Base-by-base conservation (phyloP, 768 basidiomycete genomes). In the Russula griseocarnosa region DNA sequence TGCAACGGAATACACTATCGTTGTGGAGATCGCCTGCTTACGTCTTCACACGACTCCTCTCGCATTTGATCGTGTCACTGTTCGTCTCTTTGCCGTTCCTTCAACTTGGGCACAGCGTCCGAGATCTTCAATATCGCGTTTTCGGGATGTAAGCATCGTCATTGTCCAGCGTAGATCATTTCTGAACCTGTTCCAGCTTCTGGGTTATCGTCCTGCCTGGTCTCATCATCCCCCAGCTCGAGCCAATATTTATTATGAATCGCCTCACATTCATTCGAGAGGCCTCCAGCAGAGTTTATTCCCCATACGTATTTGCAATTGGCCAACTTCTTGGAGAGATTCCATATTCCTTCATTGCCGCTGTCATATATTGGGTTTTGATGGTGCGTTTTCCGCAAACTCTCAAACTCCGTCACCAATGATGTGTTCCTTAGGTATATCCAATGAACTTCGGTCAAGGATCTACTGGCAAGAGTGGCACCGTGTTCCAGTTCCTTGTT, bases 21-120 rank as follows among this genome's bases (percentile, higher is more conserved):
- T 77, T 94, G 20, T 94, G 90, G 89, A 79, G 93, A 63, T 89
- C 86, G 8, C 89, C 92, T 1, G 86, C 92, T 67, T 95, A 94
- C 72, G 85, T 91, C 55, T 94, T 87, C 78, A 91, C 85, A 55
- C 84, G 93, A 30, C 76, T 94, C 20, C 91, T 92, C 73, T 83
- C 88, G 14, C 87, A 89, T 67, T 79, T 81, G 5, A 85, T 86
- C 71, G 83, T 89, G 60, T 84, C 88, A 13, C 76, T 91, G 11
- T 83, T 83, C 71, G 79, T 92, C 62, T 87, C 88, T 32, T 76
- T 95, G 40, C 90, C 89, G 7, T 93, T 93, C 83, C 76, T 96
- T 58, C 84, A 87, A 70, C 76, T 94, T 32, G 87, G 88, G 2
- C 76, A 80, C 66, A 83, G 83, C 68, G 56, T 80, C 58, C 79